Base-by-base conservation (phyloP, 148 eudicot species). In the Bassia scoparia region DNA sequence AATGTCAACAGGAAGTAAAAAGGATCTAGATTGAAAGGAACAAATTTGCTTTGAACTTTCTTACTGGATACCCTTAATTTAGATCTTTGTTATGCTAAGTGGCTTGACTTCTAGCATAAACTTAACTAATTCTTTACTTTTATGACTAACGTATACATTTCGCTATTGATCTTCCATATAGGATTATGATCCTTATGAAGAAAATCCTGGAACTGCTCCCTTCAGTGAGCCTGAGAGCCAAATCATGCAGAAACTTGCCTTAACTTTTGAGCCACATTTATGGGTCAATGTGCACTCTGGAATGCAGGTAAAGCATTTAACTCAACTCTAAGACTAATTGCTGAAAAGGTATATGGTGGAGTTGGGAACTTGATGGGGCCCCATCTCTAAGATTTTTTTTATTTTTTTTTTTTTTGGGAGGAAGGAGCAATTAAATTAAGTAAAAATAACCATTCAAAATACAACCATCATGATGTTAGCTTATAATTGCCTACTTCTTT, bases 221-320 rank as follows among this genome's bases (percentile, higher is more conserved):
- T 94, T 91, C 78, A 94, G 98, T 67, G 98, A 94, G 85, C 98
- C 98, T 24, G 98, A 94, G 86, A 72, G 90, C 70, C 93, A 89
- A 77, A 84, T 94, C 35, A 89, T 94, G 98, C 84, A 89, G 77
- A 91, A 84, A 77, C 87, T 94, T 60, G 86, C 83, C 23, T 59
- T 79, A 70, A 84, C 96, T 61, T 94, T 94, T 87, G 88, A 88
- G 81, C 98, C 98, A 44, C 98, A 94, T 77, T 70, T 94, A 73
- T 94, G 97, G 98, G 84, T 94, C 73, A 94, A 91, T 81, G 96
- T 94, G 85, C 98, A 94, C 79, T 94, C 97, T 75, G 98, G 98
- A 67, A 94, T 91, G 96, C 97, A 94, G 88, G 98, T 87, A 80
- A 72, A 71, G 34, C 30, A 8, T 37, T n/a, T 27, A 13, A 65